Conservation (phyloP, 2,329 filamentous ascomycete genomes). For the Rosellinia necatrix region DNA sequence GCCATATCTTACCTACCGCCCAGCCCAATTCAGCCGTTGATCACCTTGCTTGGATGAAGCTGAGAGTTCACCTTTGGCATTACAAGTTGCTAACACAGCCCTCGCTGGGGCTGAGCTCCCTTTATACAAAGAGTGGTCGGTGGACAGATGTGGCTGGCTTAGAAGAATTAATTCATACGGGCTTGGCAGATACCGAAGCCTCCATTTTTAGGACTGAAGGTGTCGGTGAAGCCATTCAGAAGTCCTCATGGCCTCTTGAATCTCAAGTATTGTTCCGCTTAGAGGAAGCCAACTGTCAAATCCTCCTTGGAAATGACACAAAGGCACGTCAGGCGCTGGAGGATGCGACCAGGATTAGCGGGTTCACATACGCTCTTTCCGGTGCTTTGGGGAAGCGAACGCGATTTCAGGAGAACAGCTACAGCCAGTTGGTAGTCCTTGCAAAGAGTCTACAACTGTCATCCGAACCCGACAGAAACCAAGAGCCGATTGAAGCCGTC, state of each 20-base stretch:
- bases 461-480: slow-evolving; percentile 30
- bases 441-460: slow-evolving; percentile 68
- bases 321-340: slow-evolving; percentile 74
- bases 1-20: slow-evolving; percentile 28
- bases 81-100: slow-evolving; percentile 65
- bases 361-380: slow-evolving; percentile 80
- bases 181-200: slow-evolving; percentile 48
- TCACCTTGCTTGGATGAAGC: slow-evolving; percentile 60
- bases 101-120: slow-evolving; percentile 56
- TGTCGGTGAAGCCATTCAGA: slow-evolving; percentile 33
- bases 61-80: slow-evolving; percentile 75
- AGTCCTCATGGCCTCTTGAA: slow-evolving; percentile 47
- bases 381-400: slow-evolving; percentile 87
- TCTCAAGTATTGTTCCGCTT: slow-evolving; percentile 74
- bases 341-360: slow-evolving; percentile 67
- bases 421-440: slow-evolving; percentile 88
- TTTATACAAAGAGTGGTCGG: slow-evolving; percentile 60
- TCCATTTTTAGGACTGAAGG: slow-evolving; percentile 18
- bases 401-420: slow-evolving; percentile 76
- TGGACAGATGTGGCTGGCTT: slow-evolving; percentile 65
- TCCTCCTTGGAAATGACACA: slow-evolving; percentile 79
- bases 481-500: slow-evolving; percentile 33
- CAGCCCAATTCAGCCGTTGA: slow-evolving; percentile 42
- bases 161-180: slow-evolving; percentile 53
- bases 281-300: slow-evolving; percentile 82